Percentiles rank a stretch among this genome's conserved stretches.
phyloP scores from a whole-genome alignment of 73 alveolate species.

The Urostyla sp. region DNA sequence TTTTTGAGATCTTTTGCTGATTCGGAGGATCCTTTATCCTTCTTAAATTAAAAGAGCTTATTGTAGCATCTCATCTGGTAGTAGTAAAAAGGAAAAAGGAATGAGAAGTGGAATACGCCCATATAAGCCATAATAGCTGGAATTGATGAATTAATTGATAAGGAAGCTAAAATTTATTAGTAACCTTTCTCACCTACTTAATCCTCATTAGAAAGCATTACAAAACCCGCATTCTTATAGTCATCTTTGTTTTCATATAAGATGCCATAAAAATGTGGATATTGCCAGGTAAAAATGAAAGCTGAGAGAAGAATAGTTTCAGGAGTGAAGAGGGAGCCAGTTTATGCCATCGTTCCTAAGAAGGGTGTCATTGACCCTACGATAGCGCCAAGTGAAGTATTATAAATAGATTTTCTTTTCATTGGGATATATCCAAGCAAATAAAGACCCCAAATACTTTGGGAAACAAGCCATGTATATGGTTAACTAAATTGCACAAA shows the following conservation, averaged over 20 bases:
- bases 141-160: conserved; percentile 18
- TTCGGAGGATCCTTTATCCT: conserved; percentile 15
- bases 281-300: conserved; percentile 86
- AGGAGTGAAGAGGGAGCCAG: conserved; percentile 57
- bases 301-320: conserved; percentile 66
- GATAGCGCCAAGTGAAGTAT: conserved; percentile 86
- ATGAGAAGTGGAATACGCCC: conserved; percentile 51
- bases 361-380: conserved; percentile 90
- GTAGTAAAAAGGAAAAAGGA: conserved; percentile 45
- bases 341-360: conserved; percentile 82
- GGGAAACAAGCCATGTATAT: conserved; percentile 70
- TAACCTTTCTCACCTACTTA: conserved; percentile 51
- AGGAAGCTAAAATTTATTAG: conserved; percentile 32
- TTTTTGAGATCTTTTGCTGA: conserved; percentile 64
- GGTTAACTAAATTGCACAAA: conserved; percentile 67
- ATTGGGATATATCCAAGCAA: conserved; percentile 78
- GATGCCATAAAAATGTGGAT: conserved; percentile 90
- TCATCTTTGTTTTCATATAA: conserved; percentile 80
- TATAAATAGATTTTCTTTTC: conserved; percentile 68
- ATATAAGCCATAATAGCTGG: conserved; percentile 58
- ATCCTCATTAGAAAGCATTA: conserved; percentile 78
- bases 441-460: conserved; percentile 75
- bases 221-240: conserved; percentile 85
- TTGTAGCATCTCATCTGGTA: conserved; percentile 7
- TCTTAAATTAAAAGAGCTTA: conserved; percentile 32